phyloP scores from a whole-genome alignment of 2,329 filamentous ascomycete genomes.

The Plenodomus tracheiphilus region DNA sequence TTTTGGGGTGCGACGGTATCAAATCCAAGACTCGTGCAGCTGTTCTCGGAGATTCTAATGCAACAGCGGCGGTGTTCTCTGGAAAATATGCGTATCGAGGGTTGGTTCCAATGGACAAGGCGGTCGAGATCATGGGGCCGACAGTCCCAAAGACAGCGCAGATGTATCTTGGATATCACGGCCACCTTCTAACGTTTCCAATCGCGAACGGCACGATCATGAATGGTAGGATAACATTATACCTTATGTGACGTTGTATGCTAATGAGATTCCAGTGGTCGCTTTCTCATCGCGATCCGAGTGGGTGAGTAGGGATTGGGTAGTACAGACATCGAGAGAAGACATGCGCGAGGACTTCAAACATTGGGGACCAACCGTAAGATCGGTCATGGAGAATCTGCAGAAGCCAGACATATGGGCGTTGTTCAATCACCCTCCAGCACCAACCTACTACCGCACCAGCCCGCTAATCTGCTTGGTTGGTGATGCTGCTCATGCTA shows the following conservation, averaged over 20 bases:
- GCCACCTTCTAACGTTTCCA: constrained; percentile 65
- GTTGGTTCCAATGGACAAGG: constrained; percentile 62
- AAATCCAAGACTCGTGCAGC: constrained; percentile 59
- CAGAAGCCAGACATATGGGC: constrained; percentile 54
- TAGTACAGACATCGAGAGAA: constrained; percentile 27
- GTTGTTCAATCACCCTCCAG: constrained; percentile 52
- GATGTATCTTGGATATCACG: constrained; percentile 61
- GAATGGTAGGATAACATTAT: constrained; percentile 47
- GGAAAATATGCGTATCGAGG: constrained; percentile 66
- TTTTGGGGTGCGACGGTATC: constrained; percentile 68
- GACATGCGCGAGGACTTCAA: constrained; percentile 34
- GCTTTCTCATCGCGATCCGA: constrained; percentile 25
- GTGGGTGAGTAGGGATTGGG: constrained; percentile 31
- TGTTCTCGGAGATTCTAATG: constrained; percentile 53
- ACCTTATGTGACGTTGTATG: too few species aligned
- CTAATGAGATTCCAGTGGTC: constrained; percentile 21
- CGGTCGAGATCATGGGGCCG: constrained; percentile 53
- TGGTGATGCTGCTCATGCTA: constrained; percentile 61
- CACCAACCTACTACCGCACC: constrained; percentile 44
- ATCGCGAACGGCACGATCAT: constrained; percentile 60
- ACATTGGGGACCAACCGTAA: constrained; percentile 23
- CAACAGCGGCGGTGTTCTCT: constrained; percentile 54
- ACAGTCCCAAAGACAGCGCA: constrained; percentile 54
- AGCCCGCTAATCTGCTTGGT: constrained; percentile 49
- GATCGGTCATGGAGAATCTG: constrained; percentile 37